Base-by-base conservation (phyloP, 2,329 filamentous ascomycete species). In the Botryotinia globosa region DNA sequence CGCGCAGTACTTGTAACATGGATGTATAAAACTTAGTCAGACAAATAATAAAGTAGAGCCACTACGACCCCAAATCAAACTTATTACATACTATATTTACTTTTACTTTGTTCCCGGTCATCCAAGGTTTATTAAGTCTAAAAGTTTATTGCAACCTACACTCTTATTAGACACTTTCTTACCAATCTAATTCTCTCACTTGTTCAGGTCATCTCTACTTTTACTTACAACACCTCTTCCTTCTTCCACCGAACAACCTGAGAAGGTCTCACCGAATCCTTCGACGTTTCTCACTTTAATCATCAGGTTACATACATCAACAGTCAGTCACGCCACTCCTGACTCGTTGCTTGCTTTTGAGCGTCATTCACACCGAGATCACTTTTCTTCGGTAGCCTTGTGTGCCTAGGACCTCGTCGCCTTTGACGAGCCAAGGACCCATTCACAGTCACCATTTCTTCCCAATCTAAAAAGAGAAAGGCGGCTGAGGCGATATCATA, bases 391-490 rank as follows among this genome's bases (percentile, higher is more conserved):
- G 72, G 69, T 75, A 78, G 77, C 78, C 78, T 79, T 72, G 75
- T 77, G 77, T 78, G 76, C 77, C 74, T 77, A 73, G 74, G 76
- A 72, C 73, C 75, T 75, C 77, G 75, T 77, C 76, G 71, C 54
- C 67, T 73, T 69, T 75, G 75, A 77, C 75, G 75, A 78, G 74
- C 78, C 48, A 70, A 78, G 74, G 74, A 75, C 75, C 67, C 39
- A 32, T 71, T 72, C 69, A 69, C 64, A 75, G 78, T 77, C 85
- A 87, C 82, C 81, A 87, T 86, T 86, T 83, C 85, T 84, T 84
- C 85, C 78, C 82, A 81, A 80, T 82, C 82, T 73, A 85, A 82
- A 78, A 87, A 87, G 81, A 82, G 85, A 80, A 87, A 86, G 82
- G 85, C 85, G 81, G 82, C 82, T 80, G 85, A 86, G 82, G 83